Evolutionary conservation across 441 rosid species (phyloP).

Genomic region (Croton setiger): DNA sequence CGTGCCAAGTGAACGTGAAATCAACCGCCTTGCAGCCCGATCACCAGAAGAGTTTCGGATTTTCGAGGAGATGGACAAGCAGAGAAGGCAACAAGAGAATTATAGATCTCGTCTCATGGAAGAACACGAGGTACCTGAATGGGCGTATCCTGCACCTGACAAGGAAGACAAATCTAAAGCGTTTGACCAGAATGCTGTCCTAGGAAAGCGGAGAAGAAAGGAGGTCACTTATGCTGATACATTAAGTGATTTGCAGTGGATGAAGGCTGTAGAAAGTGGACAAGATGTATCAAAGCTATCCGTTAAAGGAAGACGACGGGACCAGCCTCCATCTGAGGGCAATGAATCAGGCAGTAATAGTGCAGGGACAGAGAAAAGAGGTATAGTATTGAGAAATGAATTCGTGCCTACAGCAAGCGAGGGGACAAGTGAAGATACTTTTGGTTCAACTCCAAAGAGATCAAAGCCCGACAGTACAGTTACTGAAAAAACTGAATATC

Average conservation of each 20-base stretch:
- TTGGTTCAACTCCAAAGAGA: slow-evolving; percentile 43
- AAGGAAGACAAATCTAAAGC: slow-evolving; percentile 63
- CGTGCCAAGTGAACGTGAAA: slow-evolving; percentile 99
- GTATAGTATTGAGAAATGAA: slow-evolving; percentile 29
- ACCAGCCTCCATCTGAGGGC: slow-evolving; percentile 33
- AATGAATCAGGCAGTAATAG: slow-evolving; percentile 45
- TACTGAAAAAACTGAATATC: slow-evolving; percentile 33
- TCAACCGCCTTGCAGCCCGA: slow-evolving; percentile 94
- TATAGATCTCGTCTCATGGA: slow-evolving; percentile 92
- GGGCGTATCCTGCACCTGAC: slow-evolving; percentile 69
- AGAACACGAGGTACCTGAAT: slow-evolving; percentile 97
- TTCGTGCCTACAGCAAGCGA: slow-evolving; percentile 44
- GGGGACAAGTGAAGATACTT: slow-evolving; percentile 68
- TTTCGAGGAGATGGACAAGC: slow-evolving; percentile 97
- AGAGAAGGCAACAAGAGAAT: slow-evolving; percentile 80
- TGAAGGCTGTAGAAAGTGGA: slow-evolving; percentile 92
- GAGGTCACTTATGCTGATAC: slow-evolving; percentile 78
- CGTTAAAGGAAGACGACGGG: slow-evolving; percentile 46
- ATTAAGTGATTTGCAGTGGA: slow-evolving; percentile 80
- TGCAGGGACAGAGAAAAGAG: slow-evolving; percentile 31
- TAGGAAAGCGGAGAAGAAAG: slow-evolving; percentile 85
- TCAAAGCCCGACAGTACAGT: slow-evolving; percentile 31
- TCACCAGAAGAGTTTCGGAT: slow-evolving; percentile 81
- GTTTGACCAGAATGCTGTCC: slow-evolving; percentile 44
- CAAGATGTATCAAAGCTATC: slow-evolving; percentile 55